phyloP scores from a whole-genome alignment of 768 basidiomycete genomes.

The Cyathus striatus region DNA sequence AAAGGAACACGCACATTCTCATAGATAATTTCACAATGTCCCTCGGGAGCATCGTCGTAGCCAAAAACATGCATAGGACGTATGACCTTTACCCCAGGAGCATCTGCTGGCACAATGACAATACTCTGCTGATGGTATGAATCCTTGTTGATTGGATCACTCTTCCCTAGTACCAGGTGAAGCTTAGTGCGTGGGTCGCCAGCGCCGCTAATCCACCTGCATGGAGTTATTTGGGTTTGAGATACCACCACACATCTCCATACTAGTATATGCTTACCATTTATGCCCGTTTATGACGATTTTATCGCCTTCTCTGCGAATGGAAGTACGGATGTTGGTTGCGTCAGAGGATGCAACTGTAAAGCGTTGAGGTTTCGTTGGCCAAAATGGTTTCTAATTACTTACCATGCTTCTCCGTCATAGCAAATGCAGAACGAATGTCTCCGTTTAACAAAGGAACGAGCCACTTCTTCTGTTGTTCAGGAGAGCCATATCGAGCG shows the following conservation, averaged over 20 bases:
- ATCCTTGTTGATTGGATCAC: conserved; percentile 77
- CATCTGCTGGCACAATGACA: conserved; percentile 86
- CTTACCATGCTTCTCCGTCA: conserved; percentile 91
- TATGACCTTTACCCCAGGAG: conserved; percentile 83
- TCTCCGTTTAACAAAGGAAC: conserved; percentile 84
- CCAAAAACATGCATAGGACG: conserved; percentile 94
- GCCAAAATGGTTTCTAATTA: neutral
- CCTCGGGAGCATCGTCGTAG: conserved; percentile 94
- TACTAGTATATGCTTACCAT: conserved; percentile 58
- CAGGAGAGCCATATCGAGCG: conserved; percentile 87
- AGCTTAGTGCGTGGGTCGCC: conserved; percentile 87
- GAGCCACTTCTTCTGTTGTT: conserved; percentile 90
- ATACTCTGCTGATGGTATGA: conserved; percentile 86
- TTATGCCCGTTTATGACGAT: conserved; percentile 96
- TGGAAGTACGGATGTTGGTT: conserved; percentile 88
- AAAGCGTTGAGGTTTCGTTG: conserved; percentile 6
- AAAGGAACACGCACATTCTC: conserved; percentile 90
- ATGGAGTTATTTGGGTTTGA: neutral
- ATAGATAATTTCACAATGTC: conserved; percentile 94
- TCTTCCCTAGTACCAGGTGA: conserved; percentile 94
- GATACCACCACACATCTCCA: neutral
- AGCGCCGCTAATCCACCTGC: conserved; percentile 95
- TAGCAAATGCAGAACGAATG: conserved; percentile 91
- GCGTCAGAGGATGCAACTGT: conserved; percentile 93
- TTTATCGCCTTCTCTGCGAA: conserved; percentile 76